Base-by-base conservation (phyloP, 148 eudicot species). In the Arbutus unedo region DNA sequence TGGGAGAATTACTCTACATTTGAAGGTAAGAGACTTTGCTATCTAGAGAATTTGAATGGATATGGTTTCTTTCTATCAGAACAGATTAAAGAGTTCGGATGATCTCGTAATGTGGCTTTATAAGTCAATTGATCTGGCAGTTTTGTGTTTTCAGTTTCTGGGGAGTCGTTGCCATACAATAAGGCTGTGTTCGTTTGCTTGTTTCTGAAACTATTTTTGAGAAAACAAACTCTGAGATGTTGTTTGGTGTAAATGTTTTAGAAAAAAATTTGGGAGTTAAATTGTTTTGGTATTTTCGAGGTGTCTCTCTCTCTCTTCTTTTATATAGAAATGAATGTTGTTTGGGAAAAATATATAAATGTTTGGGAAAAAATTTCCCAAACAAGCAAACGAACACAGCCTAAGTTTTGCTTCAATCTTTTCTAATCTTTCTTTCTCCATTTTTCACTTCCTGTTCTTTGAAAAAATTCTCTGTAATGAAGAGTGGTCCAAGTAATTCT, bases 1-100 rank as follows among this genome's bases (percentile, higher is more conserved):
- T 89, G 99, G 98, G 80, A 91, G 94, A 87, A 90, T 96, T 84
- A 94, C 95, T 79, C 88, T 96, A 83, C 99, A 96, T 84, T 85
- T 96, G 76, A 94, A 96, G 98, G 99, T 94, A 82, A 51, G 64
- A 55, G 76, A 70, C 50, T 66, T 25, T 25, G 44, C 15, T 31
- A 41, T 66, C 16, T 2, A 66, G 71, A 66, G 7, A 66, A 66
- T 66, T 66, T 66, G 44, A 25, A 25, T 25, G 5, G 11, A 11
- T 66, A 31, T 54, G 56, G 4, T 13, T 60, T 31, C 6, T 66
- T 25, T 25, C 71, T 43, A 25, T 2, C 25, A 8, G 5, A 56
- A 57, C 68, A 56, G 49, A 56, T 77, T 55, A 16, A 55, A 16
- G 25, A 66, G 71, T 66, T 25, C 1, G 50, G 19, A 56, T 78